These are phyloP conservation scores for Paecilomyces fulvus DNA, from an alignment of 2,329 filamentous ascomycete genomes.

Conservation along the genomic window DNA sequence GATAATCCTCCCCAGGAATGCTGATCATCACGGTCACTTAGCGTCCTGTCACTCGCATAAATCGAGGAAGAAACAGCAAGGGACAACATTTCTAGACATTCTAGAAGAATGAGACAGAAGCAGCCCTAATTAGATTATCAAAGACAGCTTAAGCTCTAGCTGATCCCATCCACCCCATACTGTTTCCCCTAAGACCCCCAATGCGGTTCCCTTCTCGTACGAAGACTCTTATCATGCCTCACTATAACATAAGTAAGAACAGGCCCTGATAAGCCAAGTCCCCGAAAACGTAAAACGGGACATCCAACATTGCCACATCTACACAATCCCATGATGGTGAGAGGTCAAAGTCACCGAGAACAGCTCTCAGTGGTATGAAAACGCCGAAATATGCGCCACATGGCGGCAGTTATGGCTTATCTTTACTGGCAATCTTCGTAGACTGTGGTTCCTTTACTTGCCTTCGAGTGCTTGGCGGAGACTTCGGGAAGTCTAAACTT, in stretches of 20 bases:
- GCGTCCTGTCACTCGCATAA: background rate
- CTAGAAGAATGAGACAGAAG: background rate
- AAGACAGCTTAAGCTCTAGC: too few species aligned
- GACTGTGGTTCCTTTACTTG: too few species aligned
- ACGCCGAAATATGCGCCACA: background rate
- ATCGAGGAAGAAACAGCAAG: background rate
- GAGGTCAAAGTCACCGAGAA: background rate
- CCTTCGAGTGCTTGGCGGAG: background rate
- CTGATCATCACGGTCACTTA: background rate
- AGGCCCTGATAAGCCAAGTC: background rate
- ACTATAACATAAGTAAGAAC: background rate
- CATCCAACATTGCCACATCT: background rate
- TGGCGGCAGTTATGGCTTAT: background rate
- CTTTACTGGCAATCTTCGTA: background rate
- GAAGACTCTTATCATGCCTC: background rate
- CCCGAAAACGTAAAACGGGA: background rate
- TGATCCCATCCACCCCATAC: too few species aligned
- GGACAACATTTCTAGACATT: background rate
- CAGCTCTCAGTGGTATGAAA: background rate
- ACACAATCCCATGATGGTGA: background rate
- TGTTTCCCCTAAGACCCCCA: background rate
- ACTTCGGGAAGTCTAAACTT: background rate
- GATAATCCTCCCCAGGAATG: background rate
- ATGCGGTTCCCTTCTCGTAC: background rate
- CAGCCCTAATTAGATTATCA: too few species aligned